These are phyloP conservation scores for Ophiostoma populinum DNA, from an alignment of 2,329 filamentous ascomycete species.

Conservation along the genomic window DNA sequence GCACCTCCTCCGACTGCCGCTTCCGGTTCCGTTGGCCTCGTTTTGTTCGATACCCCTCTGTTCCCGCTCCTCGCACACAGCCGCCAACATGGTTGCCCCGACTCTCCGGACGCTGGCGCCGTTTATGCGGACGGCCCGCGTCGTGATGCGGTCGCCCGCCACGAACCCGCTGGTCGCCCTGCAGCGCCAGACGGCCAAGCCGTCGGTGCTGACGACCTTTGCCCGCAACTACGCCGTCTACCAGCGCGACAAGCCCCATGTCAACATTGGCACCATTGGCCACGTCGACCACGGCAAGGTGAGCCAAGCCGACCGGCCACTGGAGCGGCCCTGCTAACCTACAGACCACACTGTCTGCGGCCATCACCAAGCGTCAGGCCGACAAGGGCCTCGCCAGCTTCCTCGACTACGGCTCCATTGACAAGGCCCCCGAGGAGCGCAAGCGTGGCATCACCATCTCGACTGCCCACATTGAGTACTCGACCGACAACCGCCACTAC, in stretches of 20 bases:
- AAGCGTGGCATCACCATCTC: slow-evolving; percentile 99
- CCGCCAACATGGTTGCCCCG: slow-evolving; percentile 48
- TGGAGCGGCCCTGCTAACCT: background rate
- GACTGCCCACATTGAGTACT: slow-evolving; percentile 95
- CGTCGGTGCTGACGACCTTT: slow-evolving; percentile 46
- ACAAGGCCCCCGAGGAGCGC: slow-evolving; percentile 97
- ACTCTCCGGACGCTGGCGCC: slow-evolving; percentile 63
- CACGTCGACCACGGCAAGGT: slow-evolving; percentile 99
- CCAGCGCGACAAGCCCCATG: slow-evolving; percentile 87
- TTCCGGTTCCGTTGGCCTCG: background rate
- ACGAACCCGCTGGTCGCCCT: slow-evolving; percentile 58
- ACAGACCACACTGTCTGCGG: slow-evolving; percentile 84
- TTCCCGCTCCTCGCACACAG: slow-evolving; percentile 4
- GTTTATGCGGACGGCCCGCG: slow-evolving; percentile 66
- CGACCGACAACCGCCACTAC: slow-evolving; percentile 88
- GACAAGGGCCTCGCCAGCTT: slow-evolving; percentile 88
- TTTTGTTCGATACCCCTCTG: slow-evolving; percentile 4
- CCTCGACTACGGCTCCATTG: slow-evolving; percentile 93
- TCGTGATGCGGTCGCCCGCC: slow-evolving; percentile 36
- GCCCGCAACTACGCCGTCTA: slow-evolving; percentile 53
- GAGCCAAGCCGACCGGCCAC: slow-evolving; percentile 12
- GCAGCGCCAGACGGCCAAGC: slow-evolving; percentile 42
- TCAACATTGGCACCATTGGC: slow-evolving; percentile 97
- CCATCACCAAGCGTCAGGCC: slow-evolving; percentile 95
- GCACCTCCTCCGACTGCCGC: background rate